phyloP scores from a whole-genome alignment of 2,329 filamentous ascomycete species.

The Colletotrichum scovillei region DNA sequence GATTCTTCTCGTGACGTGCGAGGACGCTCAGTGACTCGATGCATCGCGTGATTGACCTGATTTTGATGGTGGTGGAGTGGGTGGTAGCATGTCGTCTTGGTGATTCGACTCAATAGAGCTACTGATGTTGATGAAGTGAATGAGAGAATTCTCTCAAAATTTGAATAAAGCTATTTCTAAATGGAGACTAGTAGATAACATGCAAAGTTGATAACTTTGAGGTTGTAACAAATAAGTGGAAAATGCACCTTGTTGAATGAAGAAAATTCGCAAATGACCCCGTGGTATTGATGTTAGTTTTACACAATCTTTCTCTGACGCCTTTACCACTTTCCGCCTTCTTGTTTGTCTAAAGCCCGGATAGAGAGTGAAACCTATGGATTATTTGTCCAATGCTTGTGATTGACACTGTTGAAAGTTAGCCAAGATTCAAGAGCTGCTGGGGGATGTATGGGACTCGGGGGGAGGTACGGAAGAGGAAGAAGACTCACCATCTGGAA shows the following conservation, averaged over 20 bases:
- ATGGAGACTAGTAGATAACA: neutral
- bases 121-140: neutral
- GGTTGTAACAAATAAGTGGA: neutral
- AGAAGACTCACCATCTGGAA: slow-evolving; percentile 27
- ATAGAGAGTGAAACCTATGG: neutral
- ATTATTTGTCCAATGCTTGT: slow-evolving; percentile 34
- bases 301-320: slow-evolving; percentile 13
- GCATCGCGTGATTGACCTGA: neutral
- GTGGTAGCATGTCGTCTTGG: neutral
- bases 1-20: neutral
- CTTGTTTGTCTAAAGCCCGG: neutral
- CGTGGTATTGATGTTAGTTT: slow-evolving; percentile 8
- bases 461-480: neutral
- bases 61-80: neutral
- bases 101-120: neutral
- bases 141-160: neutral
- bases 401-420: slow-evolving; percentile 29
- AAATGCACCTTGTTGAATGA: neutral
- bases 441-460: neutral
- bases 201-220: neutral
- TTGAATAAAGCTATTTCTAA: slow-evolving; percentile 2
- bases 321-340: neutral
- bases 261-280: neutral
- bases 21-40: neutral
- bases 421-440: neutral